Evolutionary conservation across 2,329 filamentous ascomycete species (phyloP), one percentile per base, ranked within the genome.

Genomic region (Beauveria scarabaeidicola): DNA sequence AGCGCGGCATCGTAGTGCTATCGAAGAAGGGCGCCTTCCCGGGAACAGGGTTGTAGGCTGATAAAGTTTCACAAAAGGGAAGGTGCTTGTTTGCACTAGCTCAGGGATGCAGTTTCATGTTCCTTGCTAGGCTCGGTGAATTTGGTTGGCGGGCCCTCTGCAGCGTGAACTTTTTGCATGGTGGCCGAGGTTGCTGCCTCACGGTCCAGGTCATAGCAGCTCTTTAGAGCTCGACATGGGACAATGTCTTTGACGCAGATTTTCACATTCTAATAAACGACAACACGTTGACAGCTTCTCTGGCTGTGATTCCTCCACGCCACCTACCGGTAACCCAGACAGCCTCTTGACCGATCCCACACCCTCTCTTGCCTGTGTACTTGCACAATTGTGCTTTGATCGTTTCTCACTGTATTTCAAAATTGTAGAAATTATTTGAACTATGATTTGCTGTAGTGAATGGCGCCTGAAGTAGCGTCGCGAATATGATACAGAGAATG

Each of bases 21-120:
- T 97, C 91, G 73, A 97, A 97, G 74, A 89, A 83, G 61, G 91
- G 90, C 44, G 93, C 94, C 2, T 99, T 99, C 69, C 94, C 95
- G 0, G 92, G 92, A 25, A 97, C 95, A 25, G 89, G 90, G 19
- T 75, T 87, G 52, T 87, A 73, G 58, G 44, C 32, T 47, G 5
- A 27, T 27, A n/a, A 15, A 53, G 13, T 40, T 21, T 29, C 11
- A 51, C n/a, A 25, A 32, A 48, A 15, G 7, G 43, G 38, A 43
- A 11, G 21, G 19, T 43, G 52, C 8, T 19, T 19, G 10, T 51
- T 29, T 41, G 50, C 17, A 50, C 41, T 47, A 56, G 29, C 9
- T n/a, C 9, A 15, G 5, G 44, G 43, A 40, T 23, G 19, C 44
- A 1, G 27, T 56, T 48, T 47, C 23, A 40, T 25, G 27, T 23